These are phyloP conservation scores for Eremomyces bilateralis DNA, from an alignment of 495 filamentous ascomycete species.

Conservation along the genomic window DNA sequence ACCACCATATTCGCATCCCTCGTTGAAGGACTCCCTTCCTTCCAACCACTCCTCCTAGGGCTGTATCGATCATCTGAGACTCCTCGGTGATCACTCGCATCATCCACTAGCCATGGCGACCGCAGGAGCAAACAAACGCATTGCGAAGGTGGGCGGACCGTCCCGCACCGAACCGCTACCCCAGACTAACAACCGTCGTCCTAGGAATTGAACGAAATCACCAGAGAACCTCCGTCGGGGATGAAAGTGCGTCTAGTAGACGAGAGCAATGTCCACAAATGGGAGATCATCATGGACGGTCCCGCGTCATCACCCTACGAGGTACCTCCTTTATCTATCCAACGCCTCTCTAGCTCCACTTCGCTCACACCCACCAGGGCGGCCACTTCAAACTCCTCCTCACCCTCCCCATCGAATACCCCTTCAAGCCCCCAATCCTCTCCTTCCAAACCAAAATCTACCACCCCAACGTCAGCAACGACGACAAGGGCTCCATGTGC, in stretches of 20 bases:
- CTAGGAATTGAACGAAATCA: constrained; percentile 19
- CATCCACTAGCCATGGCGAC: too few species aligned
- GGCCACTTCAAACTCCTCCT: constrained; percentile 63
- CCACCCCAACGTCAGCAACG: constrained; percentile 95
- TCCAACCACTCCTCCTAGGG: too few species aligned
- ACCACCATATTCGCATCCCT: too few species aligned
- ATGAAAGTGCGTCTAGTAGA: constrained; percentile 18
- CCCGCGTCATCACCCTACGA: constrained; percentile 51
- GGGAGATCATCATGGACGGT: constrained; percentile 60
- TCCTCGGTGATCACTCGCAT: too few species aligned
- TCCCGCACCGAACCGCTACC: neutral
- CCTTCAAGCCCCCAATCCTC: constrained; percentile 78
- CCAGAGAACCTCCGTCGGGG: constrained; percentile 16
- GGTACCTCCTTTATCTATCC: constrained; percentile 19
- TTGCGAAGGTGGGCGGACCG: constrained; percentile 7
- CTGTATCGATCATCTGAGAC: too few species aligned
- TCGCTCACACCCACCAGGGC: constrained; percentile 24
- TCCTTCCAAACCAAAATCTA: constrained; percentile 90
- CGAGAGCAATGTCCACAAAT: constrained; percentile 52
- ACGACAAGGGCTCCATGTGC: constrained; percentile 80
- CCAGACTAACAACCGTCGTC: too few species aligned
- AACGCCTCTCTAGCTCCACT: neutral
- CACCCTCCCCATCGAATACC: constrained; percentile 65
- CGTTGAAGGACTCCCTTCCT: too few species aligned
- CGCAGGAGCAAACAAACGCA: too few species aligned